Evolutionary conservation across 108 stramenopile species (phyloP), one percentile per base, ranked within the genome.

Genomic region (Cyclotella baltica): DNA sequence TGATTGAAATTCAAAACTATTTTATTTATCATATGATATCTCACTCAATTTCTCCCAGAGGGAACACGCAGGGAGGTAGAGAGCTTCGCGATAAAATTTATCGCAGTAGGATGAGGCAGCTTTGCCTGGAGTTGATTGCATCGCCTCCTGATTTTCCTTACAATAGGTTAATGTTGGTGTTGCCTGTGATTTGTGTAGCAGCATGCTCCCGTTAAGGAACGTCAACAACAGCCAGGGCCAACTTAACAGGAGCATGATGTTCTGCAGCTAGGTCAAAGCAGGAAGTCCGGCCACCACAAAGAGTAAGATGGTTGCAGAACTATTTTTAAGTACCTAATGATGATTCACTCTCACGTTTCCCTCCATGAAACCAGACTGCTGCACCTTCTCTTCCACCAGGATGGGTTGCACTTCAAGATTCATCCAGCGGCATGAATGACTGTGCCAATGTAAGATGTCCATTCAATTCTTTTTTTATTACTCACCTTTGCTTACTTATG

Each of bases 361-460:
- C 16, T 73, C 18, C 34, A 15, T 47, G 47, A 18, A 51, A 29
- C 33, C 55, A 67, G 57, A 40, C 34, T 58, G 47, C 74, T 19
- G 53, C 34, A 69, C 63, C 65, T 55, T 62, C 73, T 46, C 77
- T 94, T 55, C 93, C 92, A 4, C 71, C 82, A 43, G 92, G 92
- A 30, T 96, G 96, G 96, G 80, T 92, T 1, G 92, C 84, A 28
- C 58, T 92, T 22, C 87, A 86, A 52, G 96, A 96, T 55, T 93
- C 93, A 13, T 67, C 84, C 31, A 92, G 87, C 72, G 92, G 95
- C 0, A 77, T 58, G 53, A 86, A 79, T 2, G 93, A 93, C 86
- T 96, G 92, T 68, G 91, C 91, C 29, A 96, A 96, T 80, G 61
- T 62, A 62, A 3, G 61, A 35, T 2, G 31, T 35, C 18, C 1